Evolutionary conservation across 1,284 basidiomycete species (phyloP).

Genomic region (Ceratobasidium sp.): DNA sequence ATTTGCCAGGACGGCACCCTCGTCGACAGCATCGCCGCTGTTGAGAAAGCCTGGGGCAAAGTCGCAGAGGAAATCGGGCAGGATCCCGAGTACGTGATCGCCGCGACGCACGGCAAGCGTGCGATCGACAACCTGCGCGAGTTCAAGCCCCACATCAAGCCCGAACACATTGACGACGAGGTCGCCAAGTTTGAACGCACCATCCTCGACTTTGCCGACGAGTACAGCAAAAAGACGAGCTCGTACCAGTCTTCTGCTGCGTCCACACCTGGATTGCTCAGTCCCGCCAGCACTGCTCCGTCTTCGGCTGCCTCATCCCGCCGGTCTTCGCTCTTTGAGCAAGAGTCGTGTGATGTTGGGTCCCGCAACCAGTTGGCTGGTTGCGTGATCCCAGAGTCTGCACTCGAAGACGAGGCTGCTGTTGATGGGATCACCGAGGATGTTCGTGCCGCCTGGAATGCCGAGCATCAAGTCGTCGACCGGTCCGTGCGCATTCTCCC

Average conservation of each 20-base stretch:
- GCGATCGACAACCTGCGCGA: conserved; percentile 73
- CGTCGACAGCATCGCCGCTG: conserved; percentile 80
- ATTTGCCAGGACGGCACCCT: conserved; percentile 72
- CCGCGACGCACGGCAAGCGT: conserved; percentile 81
- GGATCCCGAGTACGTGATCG: conserved; percentile 73
- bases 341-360: conserved; percentile 31
- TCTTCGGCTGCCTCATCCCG: conserved; percentile 58
- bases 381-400: conserved; percentile 59
- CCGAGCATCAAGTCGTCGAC: conserved; percentile 73
- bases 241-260: conserved; percentile 48
- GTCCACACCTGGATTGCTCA: conserved; percentile 51
- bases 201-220: conserved; percentile 80
- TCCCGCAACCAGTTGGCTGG: conserved; percentile 64
- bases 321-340: conserved; percentile 59
- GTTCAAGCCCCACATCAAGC: conserved; percentile 69
- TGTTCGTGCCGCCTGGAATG: conserved; percentile 63
- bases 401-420: conserved; percentile 57
- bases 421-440: conserved; percentile 60
- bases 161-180: conserved; percentile 75
- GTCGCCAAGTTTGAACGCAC: conserved; percentile 76
- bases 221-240: conserved; percentile 59
- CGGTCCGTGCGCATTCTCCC: conserved; percentile 79
- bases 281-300: conserved; percentile 50
- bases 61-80: conserved; percentile 77
- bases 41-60: conserved; percentile 83